Conservation (phyloP, 2,329 filamentous ascomycete species). For the Monosporascus cannonballus region DNA sequence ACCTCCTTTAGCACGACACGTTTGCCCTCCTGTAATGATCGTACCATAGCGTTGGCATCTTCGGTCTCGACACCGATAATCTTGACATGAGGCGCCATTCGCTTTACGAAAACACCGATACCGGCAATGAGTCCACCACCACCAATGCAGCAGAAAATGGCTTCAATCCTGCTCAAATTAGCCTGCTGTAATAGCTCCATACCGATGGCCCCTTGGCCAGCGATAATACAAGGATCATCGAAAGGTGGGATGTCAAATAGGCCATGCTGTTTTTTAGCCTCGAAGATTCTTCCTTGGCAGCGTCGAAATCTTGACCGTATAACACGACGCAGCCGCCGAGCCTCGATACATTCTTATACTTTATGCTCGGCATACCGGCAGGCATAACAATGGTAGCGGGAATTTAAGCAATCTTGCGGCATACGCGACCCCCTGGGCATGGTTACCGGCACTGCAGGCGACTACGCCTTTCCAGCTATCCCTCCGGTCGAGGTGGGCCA, state of each 20-base stretch:
- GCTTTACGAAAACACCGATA: slow-evolving; percentile 90
- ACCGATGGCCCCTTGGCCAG: slow-evolving; percentile 93
- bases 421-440: slow-evolving; percentile 94
- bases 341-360: slow-evolving; percentile 87
- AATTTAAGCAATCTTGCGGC: slow-evolving; percentile 91
- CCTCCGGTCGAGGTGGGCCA: slow-evolving; percentile 81
- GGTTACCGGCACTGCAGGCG: slow-evolving; percentile 94
- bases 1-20: slow-evolving; percentile 82
- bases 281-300: slow-evolving; percentile 86
- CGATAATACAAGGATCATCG: slow-evolving; percentile 97
- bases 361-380: slow-evolving; percentile 89
- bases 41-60: slow-evolving; percentile 92
- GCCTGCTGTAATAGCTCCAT: slow-evolving; percentile 92
- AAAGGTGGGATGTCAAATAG: slow-evolving; percentile 96
- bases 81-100: slow-evolving; percentile 95
- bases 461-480: slow-evolving; percentile 93
- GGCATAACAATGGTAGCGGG: slow-evolving; percentile 99
- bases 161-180: slow-evolving; percentile 82
- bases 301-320: slow-evolving; percentile 88
- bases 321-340: slow-evolving; percentile 88
- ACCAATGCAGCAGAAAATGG: slow-evolving; percentile 94
- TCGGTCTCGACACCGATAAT: slow-evolving; percentile 93
- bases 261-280: slow-evolving; percentile 72
- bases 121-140: slow-evolving; percentile 92
- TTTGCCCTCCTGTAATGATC: slow-evolving; percentile 70